phyloP scores from a whole-genome alignment of 768 basidiomycete species.

The Agrocybe chaxingu region DNA sequence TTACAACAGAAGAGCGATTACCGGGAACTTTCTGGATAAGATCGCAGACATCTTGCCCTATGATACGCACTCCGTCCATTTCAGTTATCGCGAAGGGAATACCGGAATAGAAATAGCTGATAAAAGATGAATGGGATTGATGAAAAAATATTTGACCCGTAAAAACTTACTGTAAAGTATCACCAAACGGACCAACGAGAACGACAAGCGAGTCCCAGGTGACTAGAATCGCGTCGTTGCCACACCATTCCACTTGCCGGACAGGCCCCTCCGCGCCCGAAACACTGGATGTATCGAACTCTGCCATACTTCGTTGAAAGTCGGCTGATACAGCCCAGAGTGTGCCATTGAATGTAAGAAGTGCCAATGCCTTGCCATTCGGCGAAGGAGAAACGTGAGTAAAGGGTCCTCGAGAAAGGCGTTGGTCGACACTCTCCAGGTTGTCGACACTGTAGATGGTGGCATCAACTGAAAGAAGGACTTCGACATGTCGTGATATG shows the following conservation, averaged over 20 bases:
- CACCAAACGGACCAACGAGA: constrained; percentile 91
- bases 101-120: constrained; percentile 78
- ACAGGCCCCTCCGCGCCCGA: constrained; percentile 55
- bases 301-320: constrained; percentile 85
- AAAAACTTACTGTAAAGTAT: constrained; percentile 69
- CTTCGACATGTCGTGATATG: constrained; percentile 86
- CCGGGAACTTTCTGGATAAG: constrained; percentile 93
- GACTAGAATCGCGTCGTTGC: constrained; percentile 89
- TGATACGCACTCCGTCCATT: constrained; percentile 83
- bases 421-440: constrained; percentile 85
- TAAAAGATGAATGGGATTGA: not conserved
- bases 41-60: constrained; percentile 78
- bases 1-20: constrained; percentile 22
- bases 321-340: constrained; percentile 96
- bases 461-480: constrained; percentile 75
- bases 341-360: constrained; percentile 67
- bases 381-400: constrained; percentile 85
- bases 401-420: constrained; percentile 86
- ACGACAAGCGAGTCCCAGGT: constrained; percentile 77
- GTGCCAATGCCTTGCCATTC: constrained; percentile 87
- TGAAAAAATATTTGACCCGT: not conserved
- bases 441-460: constrained; percentile 88
- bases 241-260: constrained; percentile 89
- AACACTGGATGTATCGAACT: constrained; percentile 69
- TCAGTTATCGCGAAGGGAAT: constrained; percentile 80